These are phyloP conservation scores for Aureobasidium sp. DNA, from an alignment of 2,329 filamentous ascomycete genomes.

Conservation along the genomic window DNA sequence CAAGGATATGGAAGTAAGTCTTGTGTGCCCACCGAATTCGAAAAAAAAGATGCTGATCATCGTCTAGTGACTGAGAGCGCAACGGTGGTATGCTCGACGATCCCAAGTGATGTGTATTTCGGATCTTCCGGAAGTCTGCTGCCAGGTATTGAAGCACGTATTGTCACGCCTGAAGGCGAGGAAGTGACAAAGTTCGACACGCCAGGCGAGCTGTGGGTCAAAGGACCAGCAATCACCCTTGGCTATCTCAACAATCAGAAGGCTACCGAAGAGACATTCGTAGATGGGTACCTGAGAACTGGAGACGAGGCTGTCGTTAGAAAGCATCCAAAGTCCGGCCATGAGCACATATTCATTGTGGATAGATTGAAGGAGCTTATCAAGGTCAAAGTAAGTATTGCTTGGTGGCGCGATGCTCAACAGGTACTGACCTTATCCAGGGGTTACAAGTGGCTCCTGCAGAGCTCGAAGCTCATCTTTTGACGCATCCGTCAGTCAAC, in stretches of 20 bases:
- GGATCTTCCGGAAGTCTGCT: constrained; percentile 67
- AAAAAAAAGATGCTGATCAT: background rate
- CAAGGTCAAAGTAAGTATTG: constrained; percentile 60
- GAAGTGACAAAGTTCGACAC: constrained; percentile 66
- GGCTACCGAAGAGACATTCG: constrained; percentile 71
- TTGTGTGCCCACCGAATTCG: too few species aligned
- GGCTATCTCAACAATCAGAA: constrained; percentile 84
- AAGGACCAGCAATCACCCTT: constrained; percentile 67
- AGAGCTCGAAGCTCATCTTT: constrained; percentile 72
- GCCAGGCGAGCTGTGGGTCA: constrained; percentile 74
- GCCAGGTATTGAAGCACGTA: constrained; percentile 56
- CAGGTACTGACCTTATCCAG: background rate
- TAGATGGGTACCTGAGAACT: constrained; percentile 58
- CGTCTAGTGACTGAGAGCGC: constrained; percentile 61
- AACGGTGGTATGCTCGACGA: constrained; percentile 60
- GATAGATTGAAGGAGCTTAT: constrained; percentile 76
- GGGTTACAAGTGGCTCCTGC: constrained; percentile 78
- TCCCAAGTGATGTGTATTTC: constrained; percentile 57
- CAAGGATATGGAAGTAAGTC: constrained; percentile 58
- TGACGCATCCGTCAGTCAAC: constrained; percentile 66
- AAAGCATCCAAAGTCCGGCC: constrained; percentile 51
- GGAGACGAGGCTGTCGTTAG: constrained; percentile 75
- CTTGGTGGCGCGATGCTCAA: background rate
- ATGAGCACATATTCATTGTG: constrained; percentile 78
- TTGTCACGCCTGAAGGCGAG: constrained; percentile 60